Base-by-base conservation (phyloP, 1,284 basidiomycete species). In the Chondrostereum purpureum region DNA sequence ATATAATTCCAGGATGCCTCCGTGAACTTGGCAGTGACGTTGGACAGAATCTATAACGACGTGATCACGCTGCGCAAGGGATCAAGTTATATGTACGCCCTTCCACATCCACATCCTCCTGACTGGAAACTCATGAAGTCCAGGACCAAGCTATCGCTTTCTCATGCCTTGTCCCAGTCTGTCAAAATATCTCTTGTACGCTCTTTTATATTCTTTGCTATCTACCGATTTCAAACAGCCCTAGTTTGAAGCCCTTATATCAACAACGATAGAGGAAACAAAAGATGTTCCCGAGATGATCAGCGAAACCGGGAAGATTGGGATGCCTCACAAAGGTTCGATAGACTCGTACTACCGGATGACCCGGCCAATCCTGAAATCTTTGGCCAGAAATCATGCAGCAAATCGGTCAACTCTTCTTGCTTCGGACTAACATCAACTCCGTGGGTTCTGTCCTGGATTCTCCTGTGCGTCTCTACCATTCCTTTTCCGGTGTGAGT, bases 201-300 rank as follows among this genome's bases (percentile, higher is more conserved):
- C 60, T 33, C 39, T 23, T 5, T 21, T 34, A 39, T 18, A 20
- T 37, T 24, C 22, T 17, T 50, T 40, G n/a, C 13, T 43, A 5
- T 21, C 41, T 33, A 39, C 36, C 23, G 43, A 20, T 23, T 10
- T 33, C n/a, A n/a, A n/a, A n/a, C n/a, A n/a, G n/a, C n/a, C 18
- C 23, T 47, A 90, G 77, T 94, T 93, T 56, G 93, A 98, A 67
- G 89, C 91, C 46, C 76, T 95, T 42, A 94, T 98, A 55, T 89
- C 90, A 27, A 81, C 82, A 18, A 96, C 92, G 21, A 96, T 98
- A 56, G 93, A 96, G 62, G 89, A 94, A 60, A 98, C 94, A 3
- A 96, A 96, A 60, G 92, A 96, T 62, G 92, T 97, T 46, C 93
- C 93, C 20, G 91, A 93, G 64, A 80, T 84, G 49, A 89, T 98